phyloP scores from a whole-genome alignment of 2,329 filamentous ascomycete species.

The Verticillium klebahnii region DNA sequence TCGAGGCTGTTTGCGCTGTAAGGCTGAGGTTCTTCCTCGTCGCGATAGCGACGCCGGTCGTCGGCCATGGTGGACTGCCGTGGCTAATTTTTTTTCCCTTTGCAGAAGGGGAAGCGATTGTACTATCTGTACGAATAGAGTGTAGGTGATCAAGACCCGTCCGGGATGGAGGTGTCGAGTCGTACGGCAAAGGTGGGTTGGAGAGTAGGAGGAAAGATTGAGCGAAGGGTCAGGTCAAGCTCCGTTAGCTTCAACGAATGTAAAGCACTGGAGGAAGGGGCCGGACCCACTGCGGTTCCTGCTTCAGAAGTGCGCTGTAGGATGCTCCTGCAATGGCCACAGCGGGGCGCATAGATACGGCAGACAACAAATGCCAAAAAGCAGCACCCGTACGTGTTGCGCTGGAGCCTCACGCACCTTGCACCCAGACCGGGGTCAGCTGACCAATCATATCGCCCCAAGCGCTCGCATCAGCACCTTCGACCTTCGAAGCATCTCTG shows the following conservation, averaged over 20 bases:
- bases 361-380: neutral
- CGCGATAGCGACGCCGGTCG: neutral
- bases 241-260: neutral
- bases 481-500: neutral
- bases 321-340: neutral
- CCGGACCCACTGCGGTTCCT: neutral
- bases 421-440: neutral
- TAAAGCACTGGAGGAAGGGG: neutral
- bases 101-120: no score
- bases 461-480: neutral
- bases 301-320: neutral
- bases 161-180: neutral
- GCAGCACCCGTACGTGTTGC: constrained; percentile 9
- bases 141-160: neutral
- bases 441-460: neutral
- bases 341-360: no score
- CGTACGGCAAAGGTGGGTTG: neutral
- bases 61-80: neutral
- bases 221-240: neutral
- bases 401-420: constrained; percentile 13
- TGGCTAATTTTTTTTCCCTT: neutral
- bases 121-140: no score
- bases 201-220: neutral
- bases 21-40: neutral
- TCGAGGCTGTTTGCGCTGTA: constrained; percentile 29